phyloP scores from a whole-genome alignment of 2,329 filamentous ascomycete species.

The Chaetomiaceae sp. region DNA sequence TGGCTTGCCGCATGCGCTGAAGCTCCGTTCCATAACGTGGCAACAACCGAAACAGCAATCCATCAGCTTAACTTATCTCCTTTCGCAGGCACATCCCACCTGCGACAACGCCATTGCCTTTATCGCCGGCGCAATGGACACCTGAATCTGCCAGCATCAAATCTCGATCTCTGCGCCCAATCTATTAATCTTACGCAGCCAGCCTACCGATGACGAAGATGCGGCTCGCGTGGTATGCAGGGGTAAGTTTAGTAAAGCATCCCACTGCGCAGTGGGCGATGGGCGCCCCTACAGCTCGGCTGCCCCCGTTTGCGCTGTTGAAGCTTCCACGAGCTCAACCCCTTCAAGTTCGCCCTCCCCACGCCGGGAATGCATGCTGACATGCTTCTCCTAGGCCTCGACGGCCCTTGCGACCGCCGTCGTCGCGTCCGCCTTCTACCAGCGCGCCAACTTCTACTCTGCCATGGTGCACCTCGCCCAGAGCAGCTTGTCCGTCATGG shows the following conservation, averaged over 20 bases:
- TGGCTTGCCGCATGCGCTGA: not conserved
- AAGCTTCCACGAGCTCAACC: constrained; percentile 6
- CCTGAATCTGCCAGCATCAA: constrained; percentile 26
- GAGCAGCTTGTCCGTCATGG: constrained; percentile 92
- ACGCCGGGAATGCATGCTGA: too few species aligned
- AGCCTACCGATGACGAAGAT: constrained; percentile 44
- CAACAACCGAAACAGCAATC: constrained; percentile 27
- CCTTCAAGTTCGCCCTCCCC: too few species aligned
- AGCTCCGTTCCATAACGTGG: constrained; percentile 29
- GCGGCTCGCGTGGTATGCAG: constrained; percentile 58
- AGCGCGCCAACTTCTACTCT: constrained; percentile 97
- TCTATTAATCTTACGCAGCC: constrained; percentile 9
- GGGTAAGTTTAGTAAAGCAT: constrained; percentile 46
- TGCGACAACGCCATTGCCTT: constrained; percentile 6
- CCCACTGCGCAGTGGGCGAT: not conserved
- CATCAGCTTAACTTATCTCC: too few species aligned
- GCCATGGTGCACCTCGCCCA: constrained; percentile 95
- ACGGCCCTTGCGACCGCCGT: constrained; percentile 79
- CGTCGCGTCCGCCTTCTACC: constrained; percentile 84
- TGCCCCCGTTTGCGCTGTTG: constrained; percentile 17
- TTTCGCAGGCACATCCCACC: constrained; percentile 1
- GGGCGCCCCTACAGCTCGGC: not conserved
- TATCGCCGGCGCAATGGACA: constrained; percentile 33
- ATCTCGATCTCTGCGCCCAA: constrained; percentile 8
- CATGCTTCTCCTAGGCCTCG: constrained; percentile 55